A percentile compares a stretch with the other conserved stretches of the same genome.
Evolutionary conservation across 2,329 filamentous ascomycete genomes (phyloP).

Genomic region (Aureobasidium namibiae): DNA sequence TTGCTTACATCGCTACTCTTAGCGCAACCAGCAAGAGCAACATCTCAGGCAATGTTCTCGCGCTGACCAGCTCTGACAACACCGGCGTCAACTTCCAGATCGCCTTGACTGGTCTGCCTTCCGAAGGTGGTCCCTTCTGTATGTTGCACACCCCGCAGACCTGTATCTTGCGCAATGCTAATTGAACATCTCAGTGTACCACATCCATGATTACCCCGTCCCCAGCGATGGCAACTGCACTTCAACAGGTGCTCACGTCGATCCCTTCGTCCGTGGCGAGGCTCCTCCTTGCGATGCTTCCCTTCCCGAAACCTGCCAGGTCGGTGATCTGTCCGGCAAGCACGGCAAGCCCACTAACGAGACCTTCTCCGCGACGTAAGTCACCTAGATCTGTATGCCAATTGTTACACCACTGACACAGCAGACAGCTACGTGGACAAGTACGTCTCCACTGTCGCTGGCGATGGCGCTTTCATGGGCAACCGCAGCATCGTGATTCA

Average conservation of each 20-base stretch:
- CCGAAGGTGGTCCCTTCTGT: slow-evolving; percentile 37
- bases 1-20: slow-evolving; percentile 31
- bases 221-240: slow-evolving; percentile 62
- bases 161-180: not conserved
- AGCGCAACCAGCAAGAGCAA: slow-evolving; percentile 25
- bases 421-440: slow-evolving; percentile 38
- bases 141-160: not conserved
- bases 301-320: slow-evolving; percentile 58
- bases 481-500: slow-evolving; percentile 49
- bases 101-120: slow-evolving; percentile 33
- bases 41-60: slow-evolving; percentile 27
- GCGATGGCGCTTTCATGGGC: slow-evolving; percentile 42
- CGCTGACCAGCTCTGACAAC: slow-evolving; percentile 27
- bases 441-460: slow-evolving; percentile 39
- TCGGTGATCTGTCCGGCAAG: slow-evolving; percentile 71
- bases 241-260: slow-evolving; percentile 57
- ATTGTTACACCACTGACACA: not conserved
- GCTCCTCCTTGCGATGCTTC: slow-evolving; percentile 50
- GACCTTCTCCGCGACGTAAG: slow-evolving; percentile 21
- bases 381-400: not conserved
- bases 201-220: slow-evolving; percentile 61
- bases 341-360: slow-evolving; percentile 48
- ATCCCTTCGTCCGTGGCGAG: slow-evolving; percentile 61
- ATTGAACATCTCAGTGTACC: slow-evolving; percentile 43
- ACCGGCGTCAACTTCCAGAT: slow-evolving; percentile 34